Evolutionary conservation across 208 protist genomes (phyloP).

Genomic region (Entamoeba dispar): DNA sequence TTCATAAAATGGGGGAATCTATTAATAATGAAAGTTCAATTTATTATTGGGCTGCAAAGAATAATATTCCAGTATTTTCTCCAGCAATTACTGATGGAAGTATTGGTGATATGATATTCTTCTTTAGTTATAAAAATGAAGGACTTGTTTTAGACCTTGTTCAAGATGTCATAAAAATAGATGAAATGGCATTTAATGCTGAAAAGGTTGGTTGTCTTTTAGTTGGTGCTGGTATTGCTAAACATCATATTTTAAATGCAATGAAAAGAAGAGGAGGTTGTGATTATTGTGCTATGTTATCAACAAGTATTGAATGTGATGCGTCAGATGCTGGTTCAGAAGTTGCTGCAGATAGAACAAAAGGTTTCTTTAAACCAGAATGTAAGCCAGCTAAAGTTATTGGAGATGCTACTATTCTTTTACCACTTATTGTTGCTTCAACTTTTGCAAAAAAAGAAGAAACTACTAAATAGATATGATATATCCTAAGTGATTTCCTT

Average conservation of each 20-base stretch:
- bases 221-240: conserved; percentile 80
- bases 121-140: conserved; percentile 85
- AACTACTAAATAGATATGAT: too few relatives aligned
- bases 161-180: conserved; percentile 76
- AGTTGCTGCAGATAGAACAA: conserved; percentile 93
- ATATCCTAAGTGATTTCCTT: too few relatives aligned
- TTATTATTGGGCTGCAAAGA: conserved; percentile 86
- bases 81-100: conserved; percentile 87
- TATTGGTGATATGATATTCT: conserved; percentile 99
- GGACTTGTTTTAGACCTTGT: conserved; percentile 80
- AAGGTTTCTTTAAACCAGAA: conserved; percentile 55
- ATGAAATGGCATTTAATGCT: conserved; percentile 68
- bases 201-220: conserved; percentile 82
- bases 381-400: background rate
- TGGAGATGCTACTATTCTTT: conserved; percentile 58
- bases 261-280: conserved; percentile 92
- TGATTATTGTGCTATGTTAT: conserved; percentile 83
- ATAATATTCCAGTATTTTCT: conserved; percentile 94
- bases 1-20: conserved; percentile 71
- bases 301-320: conserved; percentile 82
- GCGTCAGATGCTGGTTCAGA: conserved; percentile 75
- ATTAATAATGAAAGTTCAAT: conserved; percentile 74
- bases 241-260: conserved; percentile 95
- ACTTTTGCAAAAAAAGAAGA: conserved; percentile 8
- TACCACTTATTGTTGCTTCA: conserved; percentile 77